phyloP scores from a whole-genome alignment of 2,329 filamentous ascomycete genomes.

The Pleurostoma richardsiae region DNA sequence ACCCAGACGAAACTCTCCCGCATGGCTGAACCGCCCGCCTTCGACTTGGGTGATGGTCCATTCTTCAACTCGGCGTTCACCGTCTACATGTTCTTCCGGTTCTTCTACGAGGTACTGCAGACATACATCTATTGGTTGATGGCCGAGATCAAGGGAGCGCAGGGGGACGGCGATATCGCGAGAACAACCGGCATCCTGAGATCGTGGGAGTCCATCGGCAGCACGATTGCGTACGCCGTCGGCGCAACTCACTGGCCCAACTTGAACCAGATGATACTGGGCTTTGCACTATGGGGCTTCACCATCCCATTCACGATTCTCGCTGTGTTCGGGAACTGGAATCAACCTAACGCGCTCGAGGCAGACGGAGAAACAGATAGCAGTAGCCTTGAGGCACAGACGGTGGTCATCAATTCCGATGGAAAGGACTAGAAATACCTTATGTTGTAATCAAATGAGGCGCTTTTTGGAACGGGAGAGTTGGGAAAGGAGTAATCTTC shows the following conservation, averaged over 20 bases:
- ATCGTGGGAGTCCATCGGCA: constrained; percentile 24
- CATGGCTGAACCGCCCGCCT: constrained; percentile 3
- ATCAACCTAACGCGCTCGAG: too few species aligned
- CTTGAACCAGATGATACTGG: constrained; percentile 22
- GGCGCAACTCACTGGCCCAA: constrained; percentile 21
- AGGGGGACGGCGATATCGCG: constrained; percentile 21
- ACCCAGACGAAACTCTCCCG: constrained; percentile 3
- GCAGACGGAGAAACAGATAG: too few species aligned
- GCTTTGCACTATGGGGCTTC: constrained; percentile 20
- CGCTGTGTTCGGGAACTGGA: constrained; percentile 1
- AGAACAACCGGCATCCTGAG: constrained; percentile 22
- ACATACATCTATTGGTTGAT: constrained; percentile 17
- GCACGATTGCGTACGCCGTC: constrained; percentile 23
- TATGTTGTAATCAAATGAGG: too few species aligned
- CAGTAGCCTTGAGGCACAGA: too few species aligned
- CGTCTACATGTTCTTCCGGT: constrained; percentile 16
- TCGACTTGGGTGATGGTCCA: constrained; percentile 2
- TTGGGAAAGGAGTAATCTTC: too few species aligned
- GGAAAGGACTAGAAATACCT: too few species aligned
- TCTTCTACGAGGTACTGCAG: constrained; percentile 16
- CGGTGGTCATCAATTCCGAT: too few species aligned
- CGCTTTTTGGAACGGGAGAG: too few species aligned
- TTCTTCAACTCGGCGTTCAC: constrained; percentile 6
- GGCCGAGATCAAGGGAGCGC: constrained; percentile 16
- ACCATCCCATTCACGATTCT: constrained; percentile 12